Base-by-base conservation (phyloP, 2,329 filamentous ascomycete species). In the Aureobasidium sp. region DNA sequence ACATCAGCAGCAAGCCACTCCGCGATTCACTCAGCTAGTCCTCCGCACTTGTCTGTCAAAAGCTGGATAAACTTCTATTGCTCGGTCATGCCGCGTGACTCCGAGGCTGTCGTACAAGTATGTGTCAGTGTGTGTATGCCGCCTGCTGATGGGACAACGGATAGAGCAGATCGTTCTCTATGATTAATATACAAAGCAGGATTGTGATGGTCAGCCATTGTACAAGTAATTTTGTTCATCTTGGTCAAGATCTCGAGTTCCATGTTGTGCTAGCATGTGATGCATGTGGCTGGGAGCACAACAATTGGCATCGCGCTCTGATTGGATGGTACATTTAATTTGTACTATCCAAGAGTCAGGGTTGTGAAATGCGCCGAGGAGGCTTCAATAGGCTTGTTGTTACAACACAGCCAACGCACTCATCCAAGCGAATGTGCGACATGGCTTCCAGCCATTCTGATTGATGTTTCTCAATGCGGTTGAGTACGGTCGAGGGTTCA, bases 231-330 rank as follows among this genome's bases (percentile, higher is more conserved):
- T 21, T 42, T 42, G 37, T 42, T 42, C 27, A 54, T 37, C 50
- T 45, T 45, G 39, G 37, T 45, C 53, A 41, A 39, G 16, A 45
- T 45, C 16, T 55, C 11, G 16, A 36, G 32, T 36, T 27, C 16
- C 51, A 44, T 57, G 41, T 36, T 45, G 53, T 57, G 41, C 11
- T 30, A 45, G 53, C 41, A 57, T 44, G 53, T 57, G 53, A 57
- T 57, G 53, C 53, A 57, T 57, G 53, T 44, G 53, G 53, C 53
- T 57, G 53, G 53, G 53, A 14, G 27, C 29, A 57, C 53, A 45
- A 57, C 36, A 34, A 10, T 25, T 11, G 29, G 27, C 39, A 27
- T 39, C 16, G 10, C n/a, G 39, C 37, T 45, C 42, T 45, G 53
- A 57, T 45, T 57, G 53, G 53, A 16, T n/a, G n/a, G 13, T 37